Conservation (phyloP, 768 basidiomycete genomes). For the Pleurotus giganteus region DNA sequence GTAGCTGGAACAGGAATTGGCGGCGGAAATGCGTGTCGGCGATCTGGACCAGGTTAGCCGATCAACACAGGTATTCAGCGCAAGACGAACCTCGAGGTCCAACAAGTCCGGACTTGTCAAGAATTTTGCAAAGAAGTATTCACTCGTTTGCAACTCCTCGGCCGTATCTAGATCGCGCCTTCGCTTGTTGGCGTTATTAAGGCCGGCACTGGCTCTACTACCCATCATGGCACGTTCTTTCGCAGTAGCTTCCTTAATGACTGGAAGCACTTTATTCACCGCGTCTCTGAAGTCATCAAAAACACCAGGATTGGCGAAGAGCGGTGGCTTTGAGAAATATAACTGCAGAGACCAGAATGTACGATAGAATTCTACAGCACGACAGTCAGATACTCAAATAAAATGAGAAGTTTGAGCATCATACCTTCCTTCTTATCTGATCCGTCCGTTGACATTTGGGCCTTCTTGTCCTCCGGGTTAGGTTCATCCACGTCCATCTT, state of each 20-base stretch:
- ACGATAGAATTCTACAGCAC: constrained; percentile 68
- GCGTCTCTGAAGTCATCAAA: constrained; percentile 68
- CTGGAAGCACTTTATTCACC: constrained; percentile 70
- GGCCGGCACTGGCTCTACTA: constrained; percentile 43
- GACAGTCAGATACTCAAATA: not conserved
- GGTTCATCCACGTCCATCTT: constrained; percentile 62
- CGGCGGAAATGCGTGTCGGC: constrained; percentile 92
- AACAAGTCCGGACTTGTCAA: constrained; percentile 84
- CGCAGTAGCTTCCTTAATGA: constrained; percentile 82
- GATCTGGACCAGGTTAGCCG: constrained; percentile 46
- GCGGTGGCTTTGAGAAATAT: constrained; percentile 76
- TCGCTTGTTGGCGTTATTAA: constrained; percentile 49
- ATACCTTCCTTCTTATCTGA: constrained; percentile 65
- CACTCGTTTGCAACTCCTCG: constrained; percentile 54
- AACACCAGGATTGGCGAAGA: constrained; percentile 56
- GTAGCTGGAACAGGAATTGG: constrained; percentile 84
- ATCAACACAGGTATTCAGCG: constrained; percentile 6
- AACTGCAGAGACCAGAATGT: constrained; percentile 90
- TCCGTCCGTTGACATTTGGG: constrained; percentile 18
- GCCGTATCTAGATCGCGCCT: constrained; percentile 56
- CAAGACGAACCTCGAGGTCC: constrained; percentile 70
- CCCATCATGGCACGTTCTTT: constrained; percentile 91
- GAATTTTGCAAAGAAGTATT: constrained; percentile 95
- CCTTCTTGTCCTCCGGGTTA: constrained; percentile 28
- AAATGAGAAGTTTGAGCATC: constrained; percentile 1